Evolutionary conservation across 2,329 filamentous ascomycete species (phyloP).

Genomic region (Penicillium sp.): DNA sequence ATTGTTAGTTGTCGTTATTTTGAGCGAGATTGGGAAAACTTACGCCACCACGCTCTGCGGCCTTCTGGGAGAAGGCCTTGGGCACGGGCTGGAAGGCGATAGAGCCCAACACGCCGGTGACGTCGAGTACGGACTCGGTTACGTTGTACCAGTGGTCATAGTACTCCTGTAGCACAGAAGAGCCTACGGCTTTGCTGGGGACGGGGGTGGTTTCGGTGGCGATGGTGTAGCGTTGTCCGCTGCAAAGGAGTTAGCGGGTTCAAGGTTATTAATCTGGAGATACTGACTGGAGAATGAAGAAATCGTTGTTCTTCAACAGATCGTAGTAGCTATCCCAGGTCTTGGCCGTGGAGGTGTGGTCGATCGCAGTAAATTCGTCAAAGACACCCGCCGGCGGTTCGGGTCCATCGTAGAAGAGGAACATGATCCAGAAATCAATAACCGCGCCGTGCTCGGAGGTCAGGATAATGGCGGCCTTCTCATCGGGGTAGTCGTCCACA

Average conservation of each 20-base stretch:
- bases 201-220: slow-evolving; percentile 41
- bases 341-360: slow-evolving; percentile 47
- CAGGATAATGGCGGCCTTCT: slow-evolving; percentile 60
- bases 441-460: slow-evolving; percentile 51
- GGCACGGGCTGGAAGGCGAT: slow-evolving; percentile 41
- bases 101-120: slow-evolving; percentile 31
- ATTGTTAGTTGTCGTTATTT: not conserved
- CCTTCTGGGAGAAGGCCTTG: slow-evolving; percentile 32
- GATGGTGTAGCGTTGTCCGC: slow-evolving; percentile 42
- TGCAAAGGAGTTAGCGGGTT: slow-evolving; percentile 4
- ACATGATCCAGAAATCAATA: slow-evolving; percentile 58
- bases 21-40: slow-evolving; percentile 2
- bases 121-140: slow-evolving; percentile 26
- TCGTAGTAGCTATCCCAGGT: slow-evolving; percentile 49
- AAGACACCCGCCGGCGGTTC: slow-evolving; percentile 55
- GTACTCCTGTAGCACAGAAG: slow-evolving; percentile 30
- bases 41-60: slow-evolving; percentile 38
- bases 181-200: slow-evolving; percentile 30
- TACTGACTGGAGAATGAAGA: slow-evolving; percentile 30
- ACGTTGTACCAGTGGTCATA: slow-evolving; percentile 37
- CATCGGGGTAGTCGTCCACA: slow-evolving; percentile 52
- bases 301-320: slow-evolving; percentile 47
- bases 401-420: slow-evolving; percentile 62
- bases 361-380: slow-evolving; percentile 54
- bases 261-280: not conserved